phyloP scores from a whole-genome alignment of 306 rosid genomes.

The Spatholobus suberectus region DNA sequence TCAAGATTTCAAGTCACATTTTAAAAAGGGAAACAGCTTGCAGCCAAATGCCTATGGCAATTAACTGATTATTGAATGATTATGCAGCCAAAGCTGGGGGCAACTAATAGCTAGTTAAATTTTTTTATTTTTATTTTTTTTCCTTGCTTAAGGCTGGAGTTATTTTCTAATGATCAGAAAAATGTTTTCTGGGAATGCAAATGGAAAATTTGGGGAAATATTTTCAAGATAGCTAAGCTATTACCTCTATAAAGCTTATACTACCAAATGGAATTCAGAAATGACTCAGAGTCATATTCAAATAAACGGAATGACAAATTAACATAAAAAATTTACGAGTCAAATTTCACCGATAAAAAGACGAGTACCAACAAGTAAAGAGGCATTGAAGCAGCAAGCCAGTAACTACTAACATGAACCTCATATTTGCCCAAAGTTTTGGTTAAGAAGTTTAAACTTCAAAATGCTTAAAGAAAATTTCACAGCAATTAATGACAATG shows the following conservation, averaged over 20 bases:
- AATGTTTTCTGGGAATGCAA: not conserved
- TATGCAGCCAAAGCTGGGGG: not conserved
- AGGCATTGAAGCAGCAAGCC: not conserved
- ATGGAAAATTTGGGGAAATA: not conserved
- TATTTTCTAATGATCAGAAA: not conserved
- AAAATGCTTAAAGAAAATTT: slow-evolving; percentile 11
- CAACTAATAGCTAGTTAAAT: not conserved
- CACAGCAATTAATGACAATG: not conserved
- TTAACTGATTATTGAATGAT: not conserved
- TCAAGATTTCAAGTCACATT: not conserved
- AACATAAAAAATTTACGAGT: too few relatives aligned
- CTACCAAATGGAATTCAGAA: slow-evolving; percentile 6
- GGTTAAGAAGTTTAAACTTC: not conserved
- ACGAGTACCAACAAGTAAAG: not conserved
- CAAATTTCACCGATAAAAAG: too few relatives aligned
- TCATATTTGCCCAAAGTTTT: not conserved
- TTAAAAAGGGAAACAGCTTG: not conserved
- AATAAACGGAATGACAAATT: not conserved
- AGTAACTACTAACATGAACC: slow-evolving; percentile 2
- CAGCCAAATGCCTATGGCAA: not conserved
- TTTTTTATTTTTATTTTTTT: not conserved
- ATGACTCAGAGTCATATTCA: not conserved
- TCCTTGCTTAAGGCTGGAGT: not conserved
- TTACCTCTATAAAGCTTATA: not conserved
- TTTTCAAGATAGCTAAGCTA: not conserved